Base-by-base conservation (phyloP, 2,329 filamentous ascomycete species). In the Drechslerella coelobrocha region DNA sequence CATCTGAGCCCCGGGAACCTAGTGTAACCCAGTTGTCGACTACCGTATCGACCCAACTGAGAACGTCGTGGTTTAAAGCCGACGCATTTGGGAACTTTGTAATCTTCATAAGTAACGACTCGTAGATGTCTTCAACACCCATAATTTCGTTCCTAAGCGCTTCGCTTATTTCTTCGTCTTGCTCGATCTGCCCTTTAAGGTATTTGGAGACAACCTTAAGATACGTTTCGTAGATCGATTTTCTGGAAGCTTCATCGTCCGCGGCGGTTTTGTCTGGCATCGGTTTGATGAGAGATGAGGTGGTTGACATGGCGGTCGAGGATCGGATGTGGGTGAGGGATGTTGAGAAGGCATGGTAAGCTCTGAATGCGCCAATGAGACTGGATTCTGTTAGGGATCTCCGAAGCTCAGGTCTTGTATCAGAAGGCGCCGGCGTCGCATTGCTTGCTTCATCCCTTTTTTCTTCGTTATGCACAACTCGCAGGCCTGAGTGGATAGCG, bases 11-110 rank as follows among this genome's bases (percentile, higher is more conserved):
- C 26, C 88, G 85, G 6, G 92, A 90, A 75, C 89, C 91, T 6
- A 97, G 79, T 31, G 94, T 82, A 53, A 85, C 82, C 94, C 94
- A 99, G 77, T 97, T 97, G 73, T 82, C 83, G 77, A 96, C 88
- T 8, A 91, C 89, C 59, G 88, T 84, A 73, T 89, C 85, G 19
- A 92, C 87, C 83, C 94, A 97, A 7, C 82, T 81, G 77, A 97
- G 93, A 1, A 97, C 85, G 76, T 93, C 89, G 47, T 84, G 81
- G 65, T 92, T 91, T 55, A 86, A 83, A 75, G 94, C 87, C 43
- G 90, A 88, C 0, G 94, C 92, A 74, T 87, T 89, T 0, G 94
- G 94, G 75, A 99, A 99, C 26, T 84, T 83, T 0, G 89, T 90
- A 77, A 95, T 91, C 62, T 84, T 84, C 2, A 97, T 82, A 24